Percentiles rank a stretch among this genome's conserved stretches.
These are phyloP conservation scores for Boletus fagicola DNA, from an alignment of 768 basidiomycete genomes.

Conservation along the genomic window DNA sequence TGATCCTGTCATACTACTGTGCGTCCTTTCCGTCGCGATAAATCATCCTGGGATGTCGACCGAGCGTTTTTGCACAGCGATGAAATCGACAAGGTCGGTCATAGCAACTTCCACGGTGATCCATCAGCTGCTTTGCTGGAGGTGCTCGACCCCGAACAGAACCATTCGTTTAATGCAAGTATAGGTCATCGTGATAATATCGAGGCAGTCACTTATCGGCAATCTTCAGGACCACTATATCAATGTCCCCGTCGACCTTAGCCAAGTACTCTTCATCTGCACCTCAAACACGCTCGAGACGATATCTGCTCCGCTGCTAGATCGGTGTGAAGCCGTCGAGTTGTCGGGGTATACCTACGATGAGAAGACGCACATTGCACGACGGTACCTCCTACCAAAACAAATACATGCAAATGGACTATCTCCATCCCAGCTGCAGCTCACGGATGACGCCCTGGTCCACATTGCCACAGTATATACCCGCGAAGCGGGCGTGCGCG, in stretches of 20 bases:
- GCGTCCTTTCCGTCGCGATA: slow-evolving; percentile 16
- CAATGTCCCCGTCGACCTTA: slow-evolving; percentile 84
- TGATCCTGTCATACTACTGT: slow-evolving; percentile 79
- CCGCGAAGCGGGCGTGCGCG: slow-evolving; percentile 90
- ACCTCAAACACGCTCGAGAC: slow-evolving; percentile 90
- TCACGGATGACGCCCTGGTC: slow-evolving; percentile 69
- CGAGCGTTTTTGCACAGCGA: slow-evolving; percentile 41
- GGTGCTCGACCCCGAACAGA: slow-evolving; percentile 93
- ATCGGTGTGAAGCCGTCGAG: slow-evolving; percentile 87
- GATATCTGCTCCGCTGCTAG: slow-evolving; percentile 82
- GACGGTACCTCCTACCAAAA: slow-evolving; percentile 85
- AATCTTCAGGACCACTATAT: slow-evolving; percentile 79
- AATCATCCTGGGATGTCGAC: background rate
- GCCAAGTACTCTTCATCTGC: slow-evolving; percentile 88
- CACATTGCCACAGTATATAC: slow-evolving; percentile 80
- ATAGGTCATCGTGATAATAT: background rate
- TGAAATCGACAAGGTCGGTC: slow-evolving; percentile 90
- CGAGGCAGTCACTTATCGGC: background rate
- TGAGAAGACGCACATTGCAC: slow-evolving; percentile 90
- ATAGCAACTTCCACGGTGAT: slow-evolving; percentile 88
- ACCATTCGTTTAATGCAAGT: slow-evolving; percentile 72
- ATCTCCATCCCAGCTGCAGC: slow-evolving; percentile 51
- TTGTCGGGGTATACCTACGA: slow-evolving; percentile 84
- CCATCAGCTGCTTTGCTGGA: slow-evolving; percentile 89
- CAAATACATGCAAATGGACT: slow-evolving; percentile 81